Evolutionary conservation across 129 eudicot genomes (phyloP).

Genomic region (Logfia minima): DNA sequence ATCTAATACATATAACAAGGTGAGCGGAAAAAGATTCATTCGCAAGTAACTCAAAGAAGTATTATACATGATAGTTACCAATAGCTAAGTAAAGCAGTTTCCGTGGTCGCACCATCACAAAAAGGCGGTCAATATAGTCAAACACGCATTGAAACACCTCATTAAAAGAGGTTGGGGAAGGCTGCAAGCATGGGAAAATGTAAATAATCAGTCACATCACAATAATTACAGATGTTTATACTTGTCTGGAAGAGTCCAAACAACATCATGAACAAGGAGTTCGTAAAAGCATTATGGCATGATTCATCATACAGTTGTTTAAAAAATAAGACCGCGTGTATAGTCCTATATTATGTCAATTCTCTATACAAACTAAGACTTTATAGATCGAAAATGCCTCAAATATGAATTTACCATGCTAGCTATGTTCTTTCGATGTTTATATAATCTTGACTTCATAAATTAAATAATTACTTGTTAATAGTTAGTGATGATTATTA

Average conservation of each 20-base stretch:
- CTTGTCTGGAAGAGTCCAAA: slow-evolving; percentile 8
- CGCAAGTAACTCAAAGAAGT: slow-evolving; percentile 3
- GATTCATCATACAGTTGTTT: neutral
- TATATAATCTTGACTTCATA: neutral
- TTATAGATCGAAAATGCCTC: neutral
- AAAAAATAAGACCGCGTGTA: neutral
- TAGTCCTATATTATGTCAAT: neutral
- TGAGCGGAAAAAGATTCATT: slow-evolving; percentile 15
- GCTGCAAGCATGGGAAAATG: slow-evolving; percentile 49
- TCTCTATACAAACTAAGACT: neutral
- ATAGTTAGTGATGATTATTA: neutral
- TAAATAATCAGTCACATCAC: neutral
- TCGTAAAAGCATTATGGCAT: neutral
- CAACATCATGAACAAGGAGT: slow-evolving; percentile 7
- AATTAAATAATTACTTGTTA: neutral
- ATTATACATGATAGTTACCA: slow-evolving; percentile 49
- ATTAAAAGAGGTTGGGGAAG: slow-evolving; percentile 85
- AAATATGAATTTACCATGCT: neutral
- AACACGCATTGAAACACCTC: slow-evolving; percentile 91
- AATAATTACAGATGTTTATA: neutral
- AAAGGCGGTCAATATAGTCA: slow-evolving; percentile 95
- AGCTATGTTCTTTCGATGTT: neutral
- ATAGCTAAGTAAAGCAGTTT: slow-evolving; percentile 94
- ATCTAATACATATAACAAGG: slow-evolving; percentile 44
- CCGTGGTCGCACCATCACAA: slow-evolving; percentile 92